These are phyloP conservation scores for Ophiobolus disseminans DNA, from an alignment of 2,329 filamentous ascomycete genomes.

Conservation along the genomic window DNA sequence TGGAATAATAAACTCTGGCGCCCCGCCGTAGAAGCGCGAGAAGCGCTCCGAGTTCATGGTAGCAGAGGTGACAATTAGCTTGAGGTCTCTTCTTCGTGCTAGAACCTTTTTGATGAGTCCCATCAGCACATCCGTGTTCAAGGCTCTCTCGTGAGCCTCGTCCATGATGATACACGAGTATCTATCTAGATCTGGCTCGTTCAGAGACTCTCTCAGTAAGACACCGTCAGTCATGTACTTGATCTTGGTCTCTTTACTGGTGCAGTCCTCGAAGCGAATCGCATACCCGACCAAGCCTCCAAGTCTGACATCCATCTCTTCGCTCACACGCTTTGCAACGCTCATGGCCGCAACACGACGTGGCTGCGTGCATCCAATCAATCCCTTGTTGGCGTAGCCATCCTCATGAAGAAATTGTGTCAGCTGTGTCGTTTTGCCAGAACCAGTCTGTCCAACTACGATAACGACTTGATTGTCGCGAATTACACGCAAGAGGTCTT, in stretches of 20 bases:
- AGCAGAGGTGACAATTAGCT: constrained; percentile 95
- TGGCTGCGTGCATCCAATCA: constrained; percentile 97
- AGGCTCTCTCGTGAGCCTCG: constrained; percentile 93
- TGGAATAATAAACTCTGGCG: constrained; percentile 95
- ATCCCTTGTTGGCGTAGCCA: constrained; percentile 83
- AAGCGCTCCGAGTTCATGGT: constrained; percentile 99
- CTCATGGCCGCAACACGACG: constrained; percentile 98
- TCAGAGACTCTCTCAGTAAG: constrained; percentile 87
- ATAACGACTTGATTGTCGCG: constrained; percentile 97
- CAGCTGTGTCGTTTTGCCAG: constrained; percentile 95
- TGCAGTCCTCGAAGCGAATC: constrained; percentile 98
- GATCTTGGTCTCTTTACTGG: constrained; percentile 91
- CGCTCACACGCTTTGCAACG: constrained; percentile 95
- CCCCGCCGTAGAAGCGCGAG: constrained; percentile 93
- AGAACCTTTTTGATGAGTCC: constrained; percentile 97
- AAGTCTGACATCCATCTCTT: constrained; percentile 95
- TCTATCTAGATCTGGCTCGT: constrained; percentile 89
- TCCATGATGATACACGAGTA: constrained; percentile 99
- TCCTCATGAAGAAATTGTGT: constrained; percentile 97
- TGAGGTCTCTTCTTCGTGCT: constrained; percentile 85
- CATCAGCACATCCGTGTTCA: constrained; percentile 98
- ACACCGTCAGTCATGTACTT: constrained; percentile 99
- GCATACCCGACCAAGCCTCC: constrained; percentile 92
- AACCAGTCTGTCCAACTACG: constrained; percentile 95
- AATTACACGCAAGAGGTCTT: constrained; percentile 89